Percentiles rank a stretch among this genome's conserved stretches.
Evolutionary conservation across 2,329 filamentous ascomycete genomes (phyloP).

Genomic region (Fusarium sulawesiense): DNA sequence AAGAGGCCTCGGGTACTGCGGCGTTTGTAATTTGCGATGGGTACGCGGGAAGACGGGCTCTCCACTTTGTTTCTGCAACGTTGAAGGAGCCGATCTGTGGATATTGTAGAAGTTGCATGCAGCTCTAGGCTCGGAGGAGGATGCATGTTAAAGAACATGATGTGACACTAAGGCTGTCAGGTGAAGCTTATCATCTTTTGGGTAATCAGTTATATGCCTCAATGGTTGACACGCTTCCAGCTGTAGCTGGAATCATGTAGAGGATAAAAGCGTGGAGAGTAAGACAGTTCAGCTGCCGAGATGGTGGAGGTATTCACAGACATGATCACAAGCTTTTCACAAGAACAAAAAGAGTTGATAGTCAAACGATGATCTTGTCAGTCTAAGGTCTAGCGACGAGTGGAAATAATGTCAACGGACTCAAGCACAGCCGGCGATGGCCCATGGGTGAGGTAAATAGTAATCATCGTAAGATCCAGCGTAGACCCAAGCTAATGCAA

Average conservation of each 20-base stretch:
- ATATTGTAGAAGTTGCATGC: background rate
- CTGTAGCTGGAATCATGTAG: too few species aligned
- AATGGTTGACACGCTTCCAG: background rate
- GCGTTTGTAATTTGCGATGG: background rate
- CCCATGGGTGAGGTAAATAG: background rate
- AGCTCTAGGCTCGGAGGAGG: background rate
- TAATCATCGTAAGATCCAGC: background rate
- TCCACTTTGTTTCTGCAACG: background rate
- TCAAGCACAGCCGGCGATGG: background rate
- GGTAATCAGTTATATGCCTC: background rate
- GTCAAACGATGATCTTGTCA: background rate
- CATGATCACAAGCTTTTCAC: background rate
- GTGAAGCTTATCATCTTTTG: slow-evolving; percentile 1
- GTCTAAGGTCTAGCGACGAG: background rate
- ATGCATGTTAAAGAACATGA: background rate
- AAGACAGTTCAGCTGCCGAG: background rate
- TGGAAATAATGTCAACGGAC: background rate
- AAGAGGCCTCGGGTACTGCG: background rate
- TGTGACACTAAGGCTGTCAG: background rate
- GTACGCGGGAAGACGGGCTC: background rate
- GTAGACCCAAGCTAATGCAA: background rate
- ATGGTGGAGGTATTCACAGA: background rate
- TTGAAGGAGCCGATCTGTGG: slow-evolving; percentile 6
- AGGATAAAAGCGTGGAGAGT: background rate
- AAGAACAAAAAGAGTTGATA: background rate